Percentiles rank a stretch among this genome's conserved stretches.
Evolutionary conservation across 768 basidiomycete genomes (phyloP).

Genomic region (Boletus rufocinnamomeus): DNA sequence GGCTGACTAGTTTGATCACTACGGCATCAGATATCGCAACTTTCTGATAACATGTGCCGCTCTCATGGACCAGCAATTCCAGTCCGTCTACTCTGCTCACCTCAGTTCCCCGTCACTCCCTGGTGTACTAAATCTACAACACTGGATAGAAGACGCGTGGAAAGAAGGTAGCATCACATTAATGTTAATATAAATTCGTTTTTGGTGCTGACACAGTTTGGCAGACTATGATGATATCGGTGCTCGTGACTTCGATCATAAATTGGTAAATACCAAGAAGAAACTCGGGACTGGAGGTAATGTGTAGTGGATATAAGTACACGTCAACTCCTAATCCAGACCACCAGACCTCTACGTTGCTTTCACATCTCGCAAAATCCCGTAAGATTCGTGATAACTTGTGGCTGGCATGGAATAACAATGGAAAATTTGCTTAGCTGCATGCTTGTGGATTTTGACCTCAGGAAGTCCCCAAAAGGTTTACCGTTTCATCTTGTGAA

Average conservation of each 20-base stretch:
- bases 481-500: constrained; percentile 6
- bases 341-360: constrained; percentile 72
- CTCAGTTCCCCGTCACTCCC: constrained; percentile 62
- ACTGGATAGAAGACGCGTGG: constrained; percentile 86
- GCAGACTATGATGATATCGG: constrained; percentile 77
- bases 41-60: constrained; percentile 77
- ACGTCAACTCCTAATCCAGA: constrained; percentile 1
- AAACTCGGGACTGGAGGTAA: constrained; percentile 83
- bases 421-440: constrained; percentile 40
- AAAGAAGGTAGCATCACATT: constrained; percentile 44
- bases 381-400: constrained; percentile 51
- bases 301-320: constrained; percentile 1
- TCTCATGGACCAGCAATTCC: constrained; percentile 64
- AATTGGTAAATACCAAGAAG: constrained; percentile 57
- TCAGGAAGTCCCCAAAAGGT: constrained; percentile 49
- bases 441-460: constrained; percentile 65
- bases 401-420: background rate
- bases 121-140: constrained; percentile 72
- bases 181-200: background rate
- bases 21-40: constrained; percentile 68
- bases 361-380: constrained; percentile 75
- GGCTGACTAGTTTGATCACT: background rate
- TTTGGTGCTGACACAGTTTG: background rate
- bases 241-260: constrained; percentile 53
- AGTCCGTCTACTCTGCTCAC: constrained; percentile 61